Evolutionary conservation across 1,284 basidiomycete genomes (phyloP), one percentile per base, ranked within the genome.

Genomic region (Ganoderma multipileum): DNA sequence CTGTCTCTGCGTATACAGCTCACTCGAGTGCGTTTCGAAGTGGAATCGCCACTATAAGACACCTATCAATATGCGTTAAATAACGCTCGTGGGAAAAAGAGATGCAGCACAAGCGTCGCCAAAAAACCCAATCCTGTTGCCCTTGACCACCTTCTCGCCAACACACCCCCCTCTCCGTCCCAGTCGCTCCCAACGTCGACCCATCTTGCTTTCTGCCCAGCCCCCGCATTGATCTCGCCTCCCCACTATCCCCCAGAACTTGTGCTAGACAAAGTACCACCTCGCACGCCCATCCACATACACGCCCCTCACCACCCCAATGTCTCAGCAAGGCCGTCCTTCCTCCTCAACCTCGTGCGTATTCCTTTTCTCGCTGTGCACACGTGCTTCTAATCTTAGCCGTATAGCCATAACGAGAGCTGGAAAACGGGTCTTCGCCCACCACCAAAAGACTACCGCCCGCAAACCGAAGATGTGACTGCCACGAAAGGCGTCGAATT

Each of bases 391-490:
- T 64, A 28, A 61, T 44, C 1, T 16, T 26, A 39, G 47, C 65
- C 28, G 61, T 64, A 33, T 47, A 76, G 73, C 59, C 75, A 73
- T 68, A 74, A 73, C 72, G 79, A 81, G 71, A 75, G 78, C 74
- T 95, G 94, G 94, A 95, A 92, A 82, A 78, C 86, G 62, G 85
- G 89, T 73, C 91, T 98, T 70, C 90, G 91, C 69, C 87, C 93
- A 67, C 96, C 96, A 79, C 90, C 91, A 84, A 97, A 95, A 89
- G 96, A 98, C 83, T 78, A 86, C 74, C 91, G 96, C 67, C 96
- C 96, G 20, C 95, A 97, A 80, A 98, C 96, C 36, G 95, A 96
- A 83, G 96, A 98, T 84, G 96, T 98, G 65, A 94, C 92, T 41
- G 91, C 91, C 8, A 97, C 95, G 28, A 94, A 96, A 81, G 96